A percentile compares a stretch with the other conserved stretches of the same genome.
These are phyloP conservation scores for Epichloe sylvatica DNA, from an alignment of 2,329 filamentous ascomycete genomes.

Conservation along the genomic window DNA sequence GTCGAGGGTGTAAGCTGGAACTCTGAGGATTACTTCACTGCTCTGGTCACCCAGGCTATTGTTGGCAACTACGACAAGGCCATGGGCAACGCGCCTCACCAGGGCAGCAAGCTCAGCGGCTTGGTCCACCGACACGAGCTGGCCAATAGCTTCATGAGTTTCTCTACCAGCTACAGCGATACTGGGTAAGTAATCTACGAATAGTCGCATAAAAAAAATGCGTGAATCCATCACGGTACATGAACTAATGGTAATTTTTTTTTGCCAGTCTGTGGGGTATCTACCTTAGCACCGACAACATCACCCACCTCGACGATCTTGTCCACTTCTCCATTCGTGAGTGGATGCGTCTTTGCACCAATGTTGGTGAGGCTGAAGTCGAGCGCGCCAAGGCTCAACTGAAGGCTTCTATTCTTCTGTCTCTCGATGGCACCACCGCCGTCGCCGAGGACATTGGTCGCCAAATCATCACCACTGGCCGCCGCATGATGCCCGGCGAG, in stretches of 20 bases:
- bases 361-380: constrained; percentile 77
- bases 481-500: constrained; percentile 80
- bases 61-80: constrained; percentile 99
- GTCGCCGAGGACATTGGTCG: constrained; percentile 97
- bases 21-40: constrained; percentile 98
- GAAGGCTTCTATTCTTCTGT: constrained; percentile 94
- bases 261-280: constrained; percentile 85
- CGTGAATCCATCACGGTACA: too few species aligned
- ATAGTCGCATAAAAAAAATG: background rate
- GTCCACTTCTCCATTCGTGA: constrained; percentile 97
- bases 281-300: constrained; percentile 88
- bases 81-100: constrained; percentile 92
- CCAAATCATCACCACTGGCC: constrained; percentile 94
- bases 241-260: background rate
- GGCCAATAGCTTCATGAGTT: constrained; percentile 99
- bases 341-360: constrained; percentile 88
- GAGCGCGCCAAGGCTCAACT: constrained; percentile 99
- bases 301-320: constrained; percentile 79
- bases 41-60: constrained; percentile 91
- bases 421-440: constrained; percentile 91
- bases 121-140: constrained; percentile 90
- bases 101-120: constrained; percentile 94
- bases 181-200: constrained; percentile 58
- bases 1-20: constrained; percentile 99
- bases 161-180: constrained; percentile 98